phyloP scores from a whole-genome alignment of 768 basidiomycete species.

The Boletus vinaceobasis region DNA sequence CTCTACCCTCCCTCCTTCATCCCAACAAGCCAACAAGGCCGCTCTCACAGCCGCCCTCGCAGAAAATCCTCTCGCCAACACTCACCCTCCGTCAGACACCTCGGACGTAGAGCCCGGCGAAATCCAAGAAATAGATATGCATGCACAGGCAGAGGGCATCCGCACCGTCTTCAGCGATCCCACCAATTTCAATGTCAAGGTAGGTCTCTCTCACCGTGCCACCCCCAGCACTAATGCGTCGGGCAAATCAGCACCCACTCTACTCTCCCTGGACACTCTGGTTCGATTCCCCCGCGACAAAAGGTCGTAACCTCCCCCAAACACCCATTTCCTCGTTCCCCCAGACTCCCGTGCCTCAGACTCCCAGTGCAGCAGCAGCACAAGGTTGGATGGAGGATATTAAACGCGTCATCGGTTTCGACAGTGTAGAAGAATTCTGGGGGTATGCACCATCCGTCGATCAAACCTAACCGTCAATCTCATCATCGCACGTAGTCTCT shows the following conservation, averaged over 20 bases:
- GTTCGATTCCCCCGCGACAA: constrained; percentile 94
- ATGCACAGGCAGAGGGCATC: constrained; percentile 76
- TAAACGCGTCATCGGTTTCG: constrained; percentile 92
- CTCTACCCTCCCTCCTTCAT: constrained; percentile 57
- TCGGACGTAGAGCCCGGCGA: constrained; percentile 70
- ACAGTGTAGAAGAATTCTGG: constrained; percentile 99
- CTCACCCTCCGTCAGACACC: constrained; percentile 24
- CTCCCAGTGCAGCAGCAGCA: constrained; percentile 69
- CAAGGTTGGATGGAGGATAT: constrained; percentile 99
- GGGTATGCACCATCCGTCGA: constrained; percentile 54
- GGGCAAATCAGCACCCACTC: constrained; percentile 71
- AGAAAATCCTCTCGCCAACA: constrained; percentile 41
- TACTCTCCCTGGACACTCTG: constrained; percentile 96
- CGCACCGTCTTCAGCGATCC: constrained; percentile 93
- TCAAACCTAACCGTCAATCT: neutral
- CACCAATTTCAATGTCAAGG: constrained; percentile 95
- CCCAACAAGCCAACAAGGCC: constrained; percentile 75
- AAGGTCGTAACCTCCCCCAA: constrained; percentile 84
- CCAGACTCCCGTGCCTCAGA: constrained; percentile 68
- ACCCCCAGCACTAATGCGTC: neutral
- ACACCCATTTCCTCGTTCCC: constrained; percentile 77
- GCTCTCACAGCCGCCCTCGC: constrained; percentile 72
- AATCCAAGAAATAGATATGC: constrained; percentile 84
- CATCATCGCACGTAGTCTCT: constrained; percentile 52
- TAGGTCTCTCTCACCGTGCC: constrained; percentile 29